phyloP scores from a whole-genome alignment of 1,139 yeast genomes.

The Debaryomycetaceae sp. region DNA sequence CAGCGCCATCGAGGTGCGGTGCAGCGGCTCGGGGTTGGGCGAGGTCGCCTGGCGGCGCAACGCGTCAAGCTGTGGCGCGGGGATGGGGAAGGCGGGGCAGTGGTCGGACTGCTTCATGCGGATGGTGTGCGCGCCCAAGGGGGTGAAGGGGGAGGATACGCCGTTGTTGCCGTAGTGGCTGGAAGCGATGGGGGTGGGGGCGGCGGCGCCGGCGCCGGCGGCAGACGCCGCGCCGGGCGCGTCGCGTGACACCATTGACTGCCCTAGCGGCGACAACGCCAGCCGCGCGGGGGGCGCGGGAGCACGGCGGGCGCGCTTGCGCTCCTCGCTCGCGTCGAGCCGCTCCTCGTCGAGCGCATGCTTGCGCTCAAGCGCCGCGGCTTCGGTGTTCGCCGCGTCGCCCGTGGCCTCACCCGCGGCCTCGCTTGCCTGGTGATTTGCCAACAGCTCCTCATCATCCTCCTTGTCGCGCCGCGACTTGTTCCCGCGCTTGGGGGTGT shows the following conservation, averaged over 20 bases:
- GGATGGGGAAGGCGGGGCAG: constrained; percentile 19
- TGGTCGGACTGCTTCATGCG: constrained; percentile 9
- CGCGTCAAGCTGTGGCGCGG: constrained; percentile 14
- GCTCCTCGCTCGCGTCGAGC: no score
- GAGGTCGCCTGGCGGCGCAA: constrained; percentile 11
- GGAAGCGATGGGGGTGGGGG: no score
- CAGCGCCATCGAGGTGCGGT: constrained; percentile 17
- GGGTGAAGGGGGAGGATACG: constrained; percentile 5
- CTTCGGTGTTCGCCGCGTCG: not conserved
- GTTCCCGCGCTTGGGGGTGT: constrained; percentile 31
- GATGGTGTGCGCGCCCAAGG: constrained; percentile 5
- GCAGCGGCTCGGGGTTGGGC: constrained; percentile 10
- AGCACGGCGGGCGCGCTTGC: no score
- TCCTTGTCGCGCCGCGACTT: constrained; percentile 27
- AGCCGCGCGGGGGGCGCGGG: constrained; percentile 1
- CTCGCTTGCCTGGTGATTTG: constrained; percentile 7
- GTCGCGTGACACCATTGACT: no score
- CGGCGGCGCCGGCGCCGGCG: no score
- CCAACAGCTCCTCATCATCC: constrained; percentile 11
- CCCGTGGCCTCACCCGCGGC: constrained; percentile 11
- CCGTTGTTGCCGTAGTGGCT: constrained; percentile 5
- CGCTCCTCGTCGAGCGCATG: no score
- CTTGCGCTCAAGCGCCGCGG: not conserved
- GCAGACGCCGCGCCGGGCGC: no score
- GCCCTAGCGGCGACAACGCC: not conserved